phyloP scores from a whole-genome alignment of 1,284 basidiomycete genomes.

The Tylopilus sp. region DNA sequence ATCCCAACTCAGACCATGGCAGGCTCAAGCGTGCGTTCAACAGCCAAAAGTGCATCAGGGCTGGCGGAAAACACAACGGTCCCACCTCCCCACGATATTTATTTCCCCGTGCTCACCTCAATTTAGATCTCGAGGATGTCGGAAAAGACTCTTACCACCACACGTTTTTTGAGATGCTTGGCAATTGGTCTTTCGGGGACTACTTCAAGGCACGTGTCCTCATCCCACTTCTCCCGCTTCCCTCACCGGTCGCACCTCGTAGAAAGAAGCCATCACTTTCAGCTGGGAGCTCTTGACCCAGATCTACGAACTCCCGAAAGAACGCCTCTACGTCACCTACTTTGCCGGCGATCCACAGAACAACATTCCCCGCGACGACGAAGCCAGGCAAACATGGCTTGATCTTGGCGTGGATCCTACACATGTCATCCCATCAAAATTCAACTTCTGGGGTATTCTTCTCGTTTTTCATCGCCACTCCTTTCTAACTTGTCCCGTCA shows the following conservation, averaged over 20 bases:
- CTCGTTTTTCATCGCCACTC: conserved; percentile 58
- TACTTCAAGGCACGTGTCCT: conserved; percentile 84
- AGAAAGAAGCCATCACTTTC: conserved; percentile 90
- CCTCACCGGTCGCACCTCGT: conserved; percentile 7
- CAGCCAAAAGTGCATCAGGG: conserved; percentile 96
- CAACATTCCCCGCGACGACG: conserved; percentile 86
- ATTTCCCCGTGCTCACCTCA: conserved; percentile 10
- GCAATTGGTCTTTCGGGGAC: conserved; percentile 99
- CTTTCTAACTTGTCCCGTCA: conserved; percentile 32
- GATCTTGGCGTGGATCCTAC: conserved; percentile 83
- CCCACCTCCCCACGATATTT: neutral
- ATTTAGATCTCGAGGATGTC: conserved; percentile 91
- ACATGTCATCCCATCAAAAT: conserved; percentile 92
- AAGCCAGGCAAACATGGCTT: conserved; percentile 86
- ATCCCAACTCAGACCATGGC: conserved; percentile 85
- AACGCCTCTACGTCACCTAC: conserved; percentile 95
- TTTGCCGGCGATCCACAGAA: conserved; percentile 91
- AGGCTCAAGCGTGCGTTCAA: conserved; percentile 93
- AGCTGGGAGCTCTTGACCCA: conserved; percentile 94
- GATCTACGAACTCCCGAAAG: conserved; percentile 85
- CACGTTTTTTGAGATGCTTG: conserved; percentile 99
- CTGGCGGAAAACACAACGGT: conserved; percentile 99
- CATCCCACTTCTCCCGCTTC: neutral
- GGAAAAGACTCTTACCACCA: conserved; percentile 96
- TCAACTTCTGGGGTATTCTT: conserved; percentile 99